Evolutionary conservation across 2,329 filamentous ascomycete genomes (phyloP).

Genomic region (Colletotrichum destructivum): DNA sequence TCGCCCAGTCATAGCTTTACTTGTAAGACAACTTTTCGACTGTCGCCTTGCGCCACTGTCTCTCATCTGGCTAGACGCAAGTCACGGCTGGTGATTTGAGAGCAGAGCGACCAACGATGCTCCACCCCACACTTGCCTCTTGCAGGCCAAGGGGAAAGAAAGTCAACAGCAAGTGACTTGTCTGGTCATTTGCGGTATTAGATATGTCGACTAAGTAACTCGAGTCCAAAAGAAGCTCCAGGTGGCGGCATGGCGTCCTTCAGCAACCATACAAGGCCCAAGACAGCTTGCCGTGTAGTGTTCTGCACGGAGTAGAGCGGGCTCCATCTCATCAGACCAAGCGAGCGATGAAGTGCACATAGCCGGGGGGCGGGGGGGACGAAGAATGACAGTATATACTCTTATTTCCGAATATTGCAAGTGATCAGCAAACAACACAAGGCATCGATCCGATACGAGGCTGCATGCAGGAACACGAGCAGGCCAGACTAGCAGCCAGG

Average conservation of each 20-base stretch:
- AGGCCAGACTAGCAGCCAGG: neutral
- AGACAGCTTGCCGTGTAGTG: neutral
- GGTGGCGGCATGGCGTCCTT: neutral
- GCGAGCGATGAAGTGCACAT: neutral
- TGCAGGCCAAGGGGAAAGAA: neutral
- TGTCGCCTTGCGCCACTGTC: neutral
- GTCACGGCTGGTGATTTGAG: neutral
- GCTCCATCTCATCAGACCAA: constrained; percentile 13
- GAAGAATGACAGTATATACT: neutral
- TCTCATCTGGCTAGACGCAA: neutral
- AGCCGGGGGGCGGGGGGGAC: neutral
- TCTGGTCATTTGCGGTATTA: neutral
- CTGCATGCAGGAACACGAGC: neutral
- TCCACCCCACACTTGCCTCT: neutral
- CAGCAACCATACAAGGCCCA: neutral
- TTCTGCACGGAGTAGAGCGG: neutral
- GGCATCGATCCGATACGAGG: neutral
- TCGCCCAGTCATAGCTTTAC: neutral
- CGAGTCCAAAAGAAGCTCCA: neutral
- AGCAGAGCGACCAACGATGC: too few relatives aligned
- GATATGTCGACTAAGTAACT: too few relatives aligned
- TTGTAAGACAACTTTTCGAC: too few relatives aligned
- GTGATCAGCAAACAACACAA: neutral
- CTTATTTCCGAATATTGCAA: neutral
- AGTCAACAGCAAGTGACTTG: neutral